Percentiles rank a stretch among this genome's conserved stretches.
Evolutionary conservation across 495 filamentous ascomycete species (phyloP).

Genomic region (Penicillium turbatum): DNA sequence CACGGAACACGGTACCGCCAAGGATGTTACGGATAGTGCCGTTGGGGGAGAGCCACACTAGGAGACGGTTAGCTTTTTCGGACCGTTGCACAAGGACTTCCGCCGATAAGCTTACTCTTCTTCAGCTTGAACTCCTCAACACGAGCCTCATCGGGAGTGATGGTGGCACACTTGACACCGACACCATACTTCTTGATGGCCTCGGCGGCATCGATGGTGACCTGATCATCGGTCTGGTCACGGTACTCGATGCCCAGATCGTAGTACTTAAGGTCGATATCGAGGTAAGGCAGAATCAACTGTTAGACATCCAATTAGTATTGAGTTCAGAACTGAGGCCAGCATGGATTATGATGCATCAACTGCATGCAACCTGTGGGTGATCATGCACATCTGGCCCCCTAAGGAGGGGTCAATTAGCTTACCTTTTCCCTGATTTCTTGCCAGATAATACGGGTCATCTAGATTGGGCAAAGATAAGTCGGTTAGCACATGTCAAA

Average conservation of each 20-base stretch:
- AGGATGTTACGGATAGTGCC: conserved; percentile 96
- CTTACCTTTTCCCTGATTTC: conserved; percentile 90
- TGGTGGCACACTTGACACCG: conserved; percentile 98
- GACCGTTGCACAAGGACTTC: neutral
- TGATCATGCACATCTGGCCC: conserved; percentile 19
- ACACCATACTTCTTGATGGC: conserved; percentile 98
- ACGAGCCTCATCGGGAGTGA: conserved; percentile 93
- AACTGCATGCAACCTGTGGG: conserved; percentile 16
- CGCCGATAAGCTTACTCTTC: conserved; percentile 61
- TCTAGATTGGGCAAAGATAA: conserved; percentile 41
- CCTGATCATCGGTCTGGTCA: conserved; percentile 92
- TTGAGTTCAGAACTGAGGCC: neutral
- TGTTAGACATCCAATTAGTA: conserved; percentile 32
- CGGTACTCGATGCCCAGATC: conserved; percentile 93
- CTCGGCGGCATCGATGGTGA: conserved; percentile 90
- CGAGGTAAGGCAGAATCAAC: conserved; percentile 92
- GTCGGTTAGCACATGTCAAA: conserved; percentile 23
- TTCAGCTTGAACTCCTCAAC: conserved; percentile 98
- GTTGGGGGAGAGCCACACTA: conserved; percentile 98
- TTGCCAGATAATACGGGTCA: conserved; percentile 99
- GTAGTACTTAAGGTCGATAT: conserved; percentile 98
- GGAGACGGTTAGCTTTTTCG: conserved; percentile 16
- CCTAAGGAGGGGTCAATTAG: conserved; percentile 6
- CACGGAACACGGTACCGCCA: conserved; percentile 95
- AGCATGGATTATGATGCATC: conserved; percentile 12